Base-by-base conservation (phyloP, 2,329 filamentous ascomycete species). In the Paecilomyces dactylethromorphus region DNA sequence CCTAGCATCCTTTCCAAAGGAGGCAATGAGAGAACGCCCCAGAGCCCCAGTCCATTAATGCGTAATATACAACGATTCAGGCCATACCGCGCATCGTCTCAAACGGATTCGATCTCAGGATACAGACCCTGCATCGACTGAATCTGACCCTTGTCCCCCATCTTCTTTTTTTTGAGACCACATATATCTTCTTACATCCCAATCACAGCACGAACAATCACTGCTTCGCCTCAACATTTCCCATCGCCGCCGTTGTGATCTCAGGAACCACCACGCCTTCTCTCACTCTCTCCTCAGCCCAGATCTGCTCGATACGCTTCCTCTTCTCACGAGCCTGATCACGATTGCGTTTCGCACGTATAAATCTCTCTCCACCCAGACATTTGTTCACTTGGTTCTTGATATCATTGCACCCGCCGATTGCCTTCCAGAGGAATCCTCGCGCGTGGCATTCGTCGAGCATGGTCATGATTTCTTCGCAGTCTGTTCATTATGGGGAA, bases 371-470 rank as follows among this genome's bases (percentile, higher is more conserved):
- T 39, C 83, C 86, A 63, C 90, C 86, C 56, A 99, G 82, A 72
- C 94, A 99, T 70, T 85, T 83, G 76, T 90, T 94, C 67, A 99
- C 90, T 59, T 91, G 81, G 50, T 85, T 82, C 76, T 99, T 99
- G 62, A 89, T 84, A 49, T 87, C 84, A 74, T 91, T 97, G 84
- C 94, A 99, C 81, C 89, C 91, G 58, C 94, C 94, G 62, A 91
- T 79, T 1, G 90, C 87, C 77, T 96, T 97, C 85, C 90, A 92
- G 59, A 99, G 78, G 78, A 99, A 99, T 57, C 94, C 94, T 60
- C 84, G 84, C 32, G 90, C 89, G 72, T 99, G 94, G 79, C 94
- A 99, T 80, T 97, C 91, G 70, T 97, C 94, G 66, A 99, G 90
- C 54, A 90, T 89, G 55, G 82, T 87, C 86, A 97, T 96, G 74